These are phyloP conservation scores for Leptomonas pyrrhocoris DNA, from an alignment of 208 protist genomes.

Conservation along the genomic window DNA sequence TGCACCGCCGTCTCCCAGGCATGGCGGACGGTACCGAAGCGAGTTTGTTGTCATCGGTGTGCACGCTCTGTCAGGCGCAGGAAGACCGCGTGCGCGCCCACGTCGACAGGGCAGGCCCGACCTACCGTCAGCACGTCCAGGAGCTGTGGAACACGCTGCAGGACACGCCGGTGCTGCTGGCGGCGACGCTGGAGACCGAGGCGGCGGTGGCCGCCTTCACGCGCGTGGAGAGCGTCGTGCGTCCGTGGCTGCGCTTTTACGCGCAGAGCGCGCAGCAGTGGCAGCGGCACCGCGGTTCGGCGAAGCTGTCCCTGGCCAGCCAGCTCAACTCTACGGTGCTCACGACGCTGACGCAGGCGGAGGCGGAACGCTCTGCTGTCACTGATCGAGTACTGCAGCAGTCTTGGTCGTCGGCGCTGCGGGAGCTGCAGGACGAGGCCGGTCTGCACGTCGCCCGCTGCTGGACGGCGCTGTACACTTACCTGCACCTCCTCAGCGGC, in stretches of 20 bases:
- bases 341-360: constrained; percentile 43
- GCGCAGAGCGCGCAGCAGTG: constrained; percentile 51
- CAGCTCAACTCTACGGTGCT: constrained; percentile 49
- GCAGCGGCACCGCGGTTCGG: constrained; percentile 40
- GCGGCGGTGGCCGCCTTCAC: constrained; percentile 46
- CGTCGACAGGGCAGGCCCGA: constrained; percentile 39
- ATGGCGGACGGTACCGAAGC: constrained; percentile 49
- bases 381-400: constrained; percentile 43
- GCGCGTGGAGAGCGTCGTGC: constrained; percentile 58
- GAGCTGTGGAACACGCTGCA: constrained; percentile 62
- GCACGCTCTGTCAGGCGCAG: constrained; percentile 48
- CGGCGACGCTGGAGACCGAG: constrained; percentile 41
- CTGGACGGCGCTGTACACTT: constrained; percentile 60
- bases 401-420: constrained; percentile 62
- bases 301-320: constrained; percentile 69
- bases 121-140: constrained; percentile 70
- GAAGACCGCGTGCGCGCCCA: constrained; percentile 50
- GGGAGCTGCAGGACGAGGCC: constrained; percentile 80
- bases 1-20: constrained; percentile 50
- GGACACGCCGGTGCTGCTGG: constrained; percentile 52
- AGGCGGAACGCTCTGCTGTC: constrained; percentile 45
- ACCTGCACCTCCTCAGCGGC: constrained; percentile 69
- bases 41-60: constrained; percentile 41
- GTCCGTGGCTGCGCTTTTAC: constrained; percentile 58
- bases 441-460: constrained; percentile 65